phyloP scores from a whole-genome alignment of 2,329 filamentous ascomycete genomes.

The Trichoderma arundinaceum region DNA sequence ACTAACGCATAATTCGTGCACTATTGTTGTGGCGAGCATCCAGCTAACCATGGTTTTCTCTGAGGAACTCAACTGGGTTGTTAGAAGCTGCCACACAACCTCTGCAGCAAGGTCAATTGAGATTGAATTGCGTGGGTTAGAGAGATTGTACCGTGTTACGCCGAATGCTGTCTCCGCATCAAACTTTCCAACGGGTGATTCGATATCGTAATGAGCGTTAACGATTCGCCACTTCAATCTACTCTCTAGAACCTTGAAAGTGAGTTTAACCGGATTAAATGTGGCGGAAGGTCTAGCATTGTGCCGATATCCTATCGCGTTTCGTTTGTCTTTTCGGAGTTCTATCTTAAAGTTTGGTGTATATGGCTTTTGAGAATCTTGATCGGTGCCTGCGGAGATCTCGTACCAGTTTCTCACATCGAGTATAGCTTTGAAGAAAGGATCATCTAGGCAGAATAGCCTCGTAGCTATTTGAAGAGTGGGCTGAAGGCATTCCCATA shows the following conservation, averaged over 20 bases:
- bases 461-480: conserved; percentile 39
- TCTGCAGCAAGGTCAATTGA: conserved; percentile 34
- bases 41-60: conserved; percentile 39
- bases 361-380: background rate
- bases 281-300: background rate
- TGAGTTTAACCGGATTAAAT: background rate
- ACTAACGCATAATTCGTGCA: conserved; percentile 42
- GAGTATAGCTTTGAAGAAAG: conserved; percentile 36
- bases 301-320: background rate
- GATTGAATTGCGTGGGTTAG: background rate
- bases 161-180: background rate
- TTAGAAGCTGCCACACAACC: conserved; percentile 38
- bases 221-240: conserved; percentile 7
- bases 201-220: conserved; percentile 12
- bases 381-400: conserved; percentile 32
- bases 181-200: background rate
- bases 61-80: conserved; percentile 35
- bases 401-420: conserved; percentile 38
- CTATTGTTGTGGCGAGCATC: conserved; percentile 35
- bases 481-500: conserved; percentile 42
- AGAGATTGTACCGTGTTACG: background rate
- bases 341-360: background rate
- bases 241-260: background rate
- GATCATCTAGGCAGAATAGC: conserved; percentile 35
- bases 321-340: background rate